Evolutionary conservation across 2,329 filamentous ascomycete genomes (phyloP), one percentile per base, ranked within the genome.

Genomic region (Lasiodiplodia gonubiensis): DNA sequence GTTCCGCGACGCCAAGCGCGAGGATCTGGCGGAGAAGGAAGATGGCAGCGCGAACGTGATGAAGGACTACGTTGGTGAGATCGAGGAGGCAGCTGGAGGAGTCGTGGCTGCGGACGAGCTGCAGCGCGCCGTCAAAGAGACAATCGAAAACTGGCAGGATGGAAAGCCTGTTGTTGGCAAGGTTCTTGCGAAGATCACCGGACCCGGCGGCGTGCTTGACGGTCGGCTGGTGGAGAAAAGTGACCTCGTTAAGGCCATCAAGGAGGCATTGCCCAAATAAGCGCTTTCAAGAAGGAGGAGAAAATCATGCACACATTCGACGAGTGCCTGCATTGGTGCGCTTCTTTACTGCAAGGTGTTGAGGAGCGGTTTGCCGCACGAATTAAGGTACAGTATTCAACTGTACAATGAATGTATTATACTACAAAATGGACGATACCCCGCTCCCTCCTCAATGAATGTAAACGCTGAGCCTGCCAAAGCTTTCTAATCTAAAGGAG

Each of bases 21-120:
- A 85, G 27, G 92, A 94, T 75, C 79, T 94, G 42, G 89, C 86
- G 0, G 86, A 88, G 67, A 91, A 91, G 80, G 91, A 94, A 80
- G 81, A 87, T 69, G 81, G 80, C 12, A 90, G 94, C 79, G 80
- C 90, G 59, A 79, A 79, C 37, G 84, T 94, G 2, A 75, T 93
- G 72, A 83, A 89, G 48, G 88, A 88, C 72, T 93, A 92, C 77
- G 81, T 87, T 4, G 82, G 83, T 8, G 81, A 80, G 69, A 85
- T 92, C 14, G 81, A 88, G 77, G 60, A 68, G 11, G 25, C 52
- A 3, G 57, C 23, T n/a, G 67, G 67, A 18, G 65, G 65, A 18
- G 84, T 83, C 14, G 72, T 92, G 64, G 78, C 81, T 2, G 83
- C 85, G 69, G 86, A 85, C 5, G 86, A 92, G 75, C 80, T 94